These are phyloP conservation scores for Scenedesmus sp. DNA, from an alignment of 163 green algal genomes.

Conservation along the genomic window DNA sequence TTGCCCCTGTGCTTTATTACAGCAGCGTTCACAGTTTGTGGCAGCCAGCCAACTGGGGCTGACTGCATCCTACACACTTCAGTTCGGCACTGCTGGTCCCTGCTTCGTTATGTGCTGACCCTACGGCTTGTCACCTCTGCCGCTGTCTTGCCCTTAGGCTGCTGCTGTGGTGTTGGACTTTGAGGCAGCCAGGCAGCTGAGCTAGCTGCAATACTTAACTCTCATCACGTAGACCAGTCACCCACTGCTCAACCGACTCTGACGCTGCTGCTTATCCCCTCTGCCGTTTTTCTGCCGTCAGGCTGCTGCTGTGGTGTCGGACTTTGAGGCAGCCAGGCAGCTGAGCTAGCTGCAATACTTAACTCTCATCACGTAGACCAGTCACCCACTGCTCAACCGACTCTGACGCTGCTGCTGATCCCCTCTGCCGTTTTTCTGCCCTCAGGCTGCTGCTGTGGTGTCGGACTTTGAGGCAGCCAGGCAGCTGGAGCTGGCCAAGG, in stretches of 20 bases:
- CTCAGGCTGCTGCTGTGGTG: conserved; percentile 26
- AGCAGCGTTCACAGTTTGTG: too few species aligned
- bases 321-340: too few species aligned
- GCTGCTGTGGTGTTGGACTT: neutral
- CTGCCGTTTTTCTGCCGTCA: neutral
- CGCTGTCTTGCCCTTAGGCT: neutral
- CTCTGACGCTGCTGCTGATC: neutral
- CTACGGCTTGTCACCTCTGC: neutral
- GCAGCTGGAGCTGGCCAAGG: conserved; percentile 2
- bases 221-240: too few species aligned
- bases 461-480: conserved; percentile 18
- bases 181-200: too few species aligned
- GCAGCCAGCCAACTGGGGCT: too few species aligned
- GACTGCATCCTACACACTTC: too few species aligned
- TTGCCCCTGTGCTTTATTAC: too few species aligned
- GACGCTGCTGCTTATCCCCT: neutral
- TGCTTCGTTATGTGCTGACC: neutral
- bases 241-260: too few species aligned
- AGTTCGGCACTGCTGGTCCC: neutral
- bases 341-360: too few species aligned
- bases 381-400: too few species aligned
- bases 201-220: too few species aligned
- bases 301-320: conserved; percentile 7
- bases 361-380: too few species aligned
- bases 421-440: neutral